Conservation (phyloP, 345 rosid genomes). For the Turnera subulata region DNA sequence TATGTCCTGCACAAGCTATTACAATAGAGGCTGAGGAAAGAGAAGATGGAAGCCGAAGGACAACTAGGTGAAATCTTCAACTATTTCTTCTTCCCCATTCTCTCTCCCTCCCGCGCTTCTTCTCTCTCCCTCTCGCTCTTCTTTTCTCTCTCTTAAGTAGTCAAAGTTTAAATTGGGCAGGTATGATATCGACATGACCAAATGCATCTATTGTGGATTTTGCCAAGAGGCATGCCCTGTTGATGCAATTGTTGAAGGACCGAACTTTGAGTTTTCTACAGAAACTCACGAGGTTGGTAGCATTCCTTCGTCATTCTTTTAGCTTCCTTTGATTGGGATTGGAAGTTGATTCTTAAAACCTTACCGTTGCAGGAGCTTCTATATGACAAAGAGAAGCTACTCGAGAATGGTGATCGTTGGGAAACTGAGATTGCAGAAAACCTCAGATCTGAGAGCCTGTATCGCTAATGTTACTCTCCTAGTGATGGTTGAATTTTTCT, state of each 20-base stretch:
- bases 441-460: conserved; percentile 92
- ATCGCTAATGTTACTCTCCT: conserved; percentile 43
- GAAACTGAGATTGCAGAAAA: conserved; percentile 97
- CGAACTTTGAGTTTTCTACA: conserved; percentile 91
- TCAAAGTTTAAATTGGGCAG: conserved; percentile 30
- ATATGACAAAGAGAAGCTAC: conserved; percentile 94
- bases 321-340: neutral
- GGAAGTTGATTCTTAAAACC: neutral
- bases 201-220: conserved; percentile 96
- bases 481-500: neutral
- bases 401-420: conserved; percentile 96
- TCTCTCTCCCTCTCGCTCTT: neutral
- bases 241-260: conserved; percentile 97
- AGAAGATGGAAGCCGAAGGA: conserved; percentile 98
- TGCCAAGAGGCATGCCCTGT: conserved; percentile 99
- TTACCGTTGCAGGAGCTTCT: conserved; percentile 65
- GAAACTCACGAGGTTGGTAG: conserved; percentile 88
- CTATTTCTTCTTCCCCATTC: neutral
- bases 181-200: conserved; percentile 95
- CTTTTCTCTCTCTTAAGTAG: conserved; percentile 4
- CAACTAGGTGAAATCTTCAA: conserved; percentile 59
- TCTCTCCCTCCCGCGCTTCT: no score
- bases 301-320: neutral
- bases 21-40: conserved; percentile 98
- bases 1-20: conserved; percentile 97